These are phyloP conservation scores for Arthrobotrys iridis DNA, from an alignment of 2,329 filamentous ascomycete genomes.

Conservation along the genomic window DNA sequence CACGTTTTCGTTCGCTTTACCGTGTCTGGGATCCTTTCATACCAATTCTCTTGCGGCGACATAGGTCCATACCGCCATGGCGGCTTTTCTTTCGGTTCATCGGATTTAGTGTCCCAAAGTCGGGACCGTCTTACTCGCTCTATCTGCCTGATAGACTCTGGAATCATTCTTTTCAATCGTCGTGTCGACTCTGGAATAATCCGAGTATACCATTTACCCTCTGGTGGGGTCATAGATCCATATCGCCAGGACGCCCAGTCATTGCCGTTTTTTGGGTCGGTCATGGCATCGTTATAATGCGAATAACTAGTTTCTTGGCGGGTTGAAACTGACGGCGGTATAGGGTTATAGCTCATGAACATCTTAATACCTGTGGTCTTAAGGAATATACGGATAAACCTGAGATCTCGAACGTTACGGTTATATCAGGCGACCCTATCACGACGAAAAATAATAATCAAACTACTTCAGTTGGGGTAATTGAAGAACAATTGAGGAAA, in stretches of 20 bases:
- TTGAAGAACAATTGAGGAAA: background rate
- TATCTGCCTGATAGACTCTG: background rate
- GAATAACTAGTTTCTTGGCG: background rate
- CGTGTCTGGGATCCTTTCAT: constrained; percentile 25
- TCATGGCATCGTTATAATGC: background rate
- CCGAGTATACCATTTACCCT: constrained; percentile 10
- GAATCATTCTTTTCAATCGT: background rate
- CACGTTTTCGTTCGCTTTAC: background rate
- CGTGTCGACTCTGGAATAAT: constrained; percentile 6
- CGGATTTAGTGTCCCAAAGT: background rate
- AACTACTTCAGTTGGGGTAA: background rate
- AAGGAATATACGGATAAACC: too few relatives aligned
- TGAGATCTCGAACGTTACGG: too few relatives aligned
- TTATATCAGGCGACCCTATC: too few relatives aligned
- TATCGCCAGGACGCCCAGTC: constrained; percentile 8
- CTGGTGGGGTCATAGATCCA: constrained; percentile 2
- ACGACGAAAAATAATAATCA: background rate
- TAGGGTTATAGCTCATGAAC: too few relatives aligned
- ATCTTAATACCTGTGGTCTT: too few relatives aligned
- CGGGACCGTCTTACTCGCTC: background rate
- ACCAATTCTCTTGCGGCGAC: constrained; percentile 2
- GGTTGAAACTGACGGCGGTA: too few relatives aligned
- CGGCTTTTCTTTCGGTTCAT: background rate
- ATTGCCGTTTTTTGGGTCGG: background rate
- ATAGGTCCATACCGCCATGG: too few relatives aligned